These are phyloP conservation scores for Acorus calamus DNA, from an alignment of 106 monocot genomes.

Conservation along the genomic window DNA sequence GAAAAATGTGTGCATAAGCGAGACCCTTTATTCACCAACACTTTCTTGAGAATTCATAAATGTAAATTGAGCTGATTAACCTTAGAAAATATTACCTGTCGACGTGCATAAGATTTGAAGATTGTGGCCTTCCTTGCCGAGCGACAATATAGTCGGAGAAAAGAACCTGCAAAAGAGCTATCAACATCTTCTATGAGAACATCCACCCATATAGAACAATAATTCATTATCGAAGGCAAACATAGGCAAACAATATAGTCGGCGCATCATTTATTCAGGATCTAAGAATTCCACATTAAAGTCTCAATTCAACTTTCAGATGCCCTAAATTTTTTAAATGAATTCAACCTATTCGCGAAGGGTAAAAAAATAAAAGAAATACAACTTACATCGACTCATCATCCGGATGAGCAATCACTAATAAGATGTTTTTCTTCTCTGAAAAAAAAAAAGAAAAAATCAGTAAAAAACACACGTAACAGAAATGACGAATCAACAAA, in stretches of 20 bases:
- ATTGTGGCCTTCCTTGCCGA: slow-evolving; percentile 39
- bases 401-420: slow-evolving; percentile 88
- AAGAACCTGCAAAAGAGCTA: slow-evolving; percentile 48
- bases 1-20: too few species aligned
- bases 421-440: slow-evolving; percentile 44
- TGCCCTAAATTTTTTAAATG: too few species aligned
- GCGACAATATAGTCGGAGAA: slow-evolving; percentile 50
- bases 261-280: not conserved
- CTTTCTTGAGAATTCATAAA: not conserved
- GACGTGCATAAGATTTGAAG: slow-evolving; percentile 59
- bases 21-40: not conserved
- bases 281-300: too few species aligned
- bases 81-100: slow-evolving; percentile 22
- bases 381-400: slow-evolving; percentile 83
- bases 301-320: too few species aligned
- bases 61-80: slow-evolving; percentile 2
- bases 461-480: too few species aligned
- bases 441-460: too few species aligned
- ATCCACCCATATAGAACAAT: not conserved
- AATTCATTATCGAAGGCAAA: not conserved
- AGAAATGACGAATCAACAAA: too few species aligned
- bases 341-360: too few species aligned
- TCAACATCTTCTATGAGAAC: not conserved
- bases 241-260: too few species aligned
- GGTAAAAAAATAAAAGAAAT: too few species aligned